These are phyloP conservation scores for Saccharomycopsis fermentans DNA, from an alignment of 805 yeast species.

Conservation along the genomic window DNA sequence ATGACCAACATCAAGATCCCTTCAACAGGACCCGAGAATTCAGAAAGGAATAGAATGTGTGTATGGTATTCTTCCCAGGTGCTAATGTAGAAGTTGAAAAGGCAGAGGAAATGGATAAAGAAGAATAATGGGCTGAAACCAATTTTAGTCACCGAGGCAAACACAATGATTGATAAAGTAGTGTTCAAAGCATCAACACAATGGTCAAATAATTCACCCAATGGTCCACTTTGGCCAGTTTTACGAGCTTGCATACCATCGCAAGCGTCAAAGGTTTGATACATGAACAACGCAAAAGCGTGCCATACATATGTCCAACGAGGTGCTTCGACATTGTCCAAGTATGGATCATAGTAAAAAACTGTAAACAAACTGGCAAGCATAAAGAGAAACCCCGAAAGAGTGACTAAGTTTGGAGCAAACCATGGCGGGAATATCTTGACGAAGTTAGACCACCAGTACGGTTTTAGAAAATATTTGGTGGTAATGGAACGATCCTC, in stretches of 20 bases:
- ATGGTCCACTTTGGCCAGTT: slow-evolving; percentile 90
- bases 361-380: slow-evolving; percentile 53
- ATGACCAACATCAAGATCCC: slow-evolving; percentile 62
- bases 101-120: slow-evolving; percentile 59
- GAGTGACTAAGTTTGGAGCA: slow-evolving; percentile 90
- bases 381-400: slow-evolving; percentile 68
- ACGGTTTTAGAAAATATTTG: slow-evolving; percentile 65
- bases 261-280: slow-evolving; percentile 93
- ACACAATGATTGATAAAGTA: slow-evolving; percentile 63
- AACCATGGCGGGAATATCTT: slow-evolving; percentile 69
- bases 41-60: slow-evolving; percentile 65
- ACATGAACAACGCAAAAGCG: slow-evolving; percentile 76
- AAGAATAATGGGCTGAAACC: slow-evolving; percentile 58
- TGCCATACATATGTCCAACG: slow-evolving; percentile 67
- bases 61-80: slow-evolving; percentile 97
- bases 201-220: slow-evolving; percentile 92
- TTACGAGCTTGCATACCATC: slow-evolving; percentile 94
- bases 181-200: slow-evolving; percentile 72
- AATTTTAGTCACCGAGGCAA: slow-evolving; percentile 65
- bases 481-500: slow-evolving; percentile 78
- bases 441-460: slow-evolving; percentile 63
- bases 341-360: slow-evolving; percentile 62
- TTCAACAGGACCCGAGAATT: slow-evolving; percentile 90
- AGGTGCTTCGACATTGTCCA: slow-evolving; percentile 48
- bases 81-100: slow-evolving; percentile 75